These are phyloP conservation scores for Microglena sp. DNA, from an alignment of 139 green algal species.

Conservation along the genomic window DNA sequence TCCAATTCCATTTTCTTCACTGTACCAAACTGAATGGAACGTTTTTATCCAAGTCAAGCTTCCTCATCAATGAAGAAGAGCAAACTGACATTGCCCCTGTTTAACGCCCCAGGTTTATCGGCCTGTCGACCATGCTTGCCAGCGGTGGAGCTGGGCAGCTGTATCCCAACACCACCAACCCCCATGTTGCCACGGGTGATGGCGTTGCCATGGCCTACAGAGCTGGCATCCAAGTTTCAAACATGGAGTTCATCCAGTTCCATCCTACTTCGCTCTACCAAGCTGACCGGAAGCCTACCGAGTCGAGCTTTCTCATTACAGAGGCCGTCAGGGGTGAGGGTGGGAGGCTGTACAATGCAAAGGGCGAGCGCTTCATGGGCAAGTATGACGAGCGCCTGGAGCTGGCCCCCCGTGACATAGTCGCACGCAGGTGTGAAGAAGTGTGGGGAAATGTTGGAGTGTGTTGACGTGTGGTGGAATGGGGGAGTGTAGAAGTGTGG, in stretches of 20 bases:
- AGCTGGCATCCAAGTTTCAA: slow-evolving; percentile 65
- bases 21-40: too few relatives aligned
- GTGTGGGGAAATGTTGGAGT: background rate
- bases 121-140: slow-evolving; percentile 77
- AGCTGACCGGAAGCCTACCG: slow-evolving; percentile 40
- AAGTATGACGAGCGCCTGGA: slow-evolving; percentile 82
- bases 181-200: slow-evolving; percentile 86
- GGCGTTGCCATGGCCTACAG: slow-evolving; percentile 91
- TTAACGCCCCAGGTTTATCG: slow-evolving; percentile 53
- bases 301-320: slow-evolving; percentile 79
- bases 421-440: slow-evolving; percentile 77
- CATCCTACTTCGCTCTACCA: slow-evolving; percentile 85
- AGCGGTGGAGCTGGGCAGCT: slow-evolving; percentile 86
- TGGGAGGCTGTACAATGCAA: slow-evolving; percentile 75
- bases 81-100: too few relatives aligned
- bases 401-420: slow-evolving; percentile 90
- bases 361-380: slow-evolving; percentile 90
- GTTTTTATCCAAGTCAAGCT: too few relatives aligned
- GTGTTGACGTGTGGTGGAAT: background rate
- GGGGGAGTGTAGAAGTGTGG: background rate
- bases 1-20: too few relatives aligned
- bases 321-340: slow-evolving; percentile 93
- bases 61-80: too few relatives aligned
- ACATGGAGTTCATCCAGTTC: slow-evolving; percentile 99
- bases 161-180: slow-evolving; percentile 97